Percentiles rank a stretch among this genome's conserved stretches.
These are phyloP conservation scores for Grosmannia huntii DNA, from an alignment of 2,329 filamentous ascomycete species.

Conservation along the genomic window DNA sequence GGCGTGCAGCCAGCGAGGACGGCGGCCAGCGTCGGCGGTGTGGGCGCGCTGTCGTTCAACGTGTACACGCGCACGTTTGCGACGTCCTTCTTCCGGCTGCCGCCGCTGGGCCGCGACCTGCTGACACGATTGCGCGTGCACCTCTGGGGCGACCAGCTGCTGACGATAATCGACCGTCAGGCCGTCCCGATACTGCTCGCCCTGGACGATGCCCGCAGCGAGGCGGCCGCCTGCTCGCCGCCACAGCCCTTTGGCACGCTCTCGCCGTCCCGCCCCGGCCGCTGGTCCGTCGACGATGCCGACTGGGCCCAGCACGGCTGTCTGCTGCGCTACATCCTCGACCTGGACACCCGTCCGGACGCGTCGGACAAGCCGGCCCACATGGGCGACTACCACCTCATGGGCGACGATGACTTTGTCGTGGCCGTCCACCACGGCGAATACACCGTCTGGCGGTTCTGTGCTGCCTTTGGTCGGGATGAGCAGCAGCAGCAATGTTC, in stretches of 20 bases:
- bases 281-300: slow-evolving; percentile 9
- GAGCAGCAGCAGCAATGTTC: too few relatives aligned
- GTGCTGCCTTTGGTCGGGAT: too few relatives aligned
- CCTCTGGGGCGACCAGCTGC: slow-evolving; percentile 12
- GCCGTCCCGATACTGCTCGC: slow-evolving; percentile 10
- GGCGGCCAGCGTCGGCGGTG: neutral
- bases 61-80: slow-evolving; percentile 8
- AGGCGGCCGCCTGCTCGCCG: neutral
- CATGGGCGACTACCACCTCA: slow-evolving; percentile 4
- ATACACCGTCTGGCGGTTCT: slow-evolving; percentile 11
- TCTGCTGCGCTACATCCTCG: slow-evolving; percentile 10
- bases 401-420: slow-evolving; percentile 13
- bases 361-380: slow-evolving; percentile 1
- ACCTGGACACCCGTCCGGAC: slow-evolving; percentile 4
- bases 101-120: neutral
- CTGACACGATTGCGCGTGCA: slow-evolving; percentile 2
- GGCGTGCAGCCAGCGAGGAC: neutral
- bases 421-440: slow-evolving; percentile 5
- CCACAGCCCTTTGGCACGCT: slow-evolving; percentile 2
- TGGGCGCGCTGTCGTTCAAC: slow-evolving; percentile 10
- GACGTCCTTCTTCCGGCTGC: slow-evolving; percentile 5
- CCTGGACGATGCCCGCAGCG: slow-evolving; percentile 8
- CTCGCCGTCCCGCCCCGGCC: neutral
- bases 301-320: slow-evolving; percentile 8
- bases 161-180: slow-evolving; percentile 8